phyloP scores from a whole-genome alignment of 108 stramenopile species.

The Cyclotella sp. region DNA sequence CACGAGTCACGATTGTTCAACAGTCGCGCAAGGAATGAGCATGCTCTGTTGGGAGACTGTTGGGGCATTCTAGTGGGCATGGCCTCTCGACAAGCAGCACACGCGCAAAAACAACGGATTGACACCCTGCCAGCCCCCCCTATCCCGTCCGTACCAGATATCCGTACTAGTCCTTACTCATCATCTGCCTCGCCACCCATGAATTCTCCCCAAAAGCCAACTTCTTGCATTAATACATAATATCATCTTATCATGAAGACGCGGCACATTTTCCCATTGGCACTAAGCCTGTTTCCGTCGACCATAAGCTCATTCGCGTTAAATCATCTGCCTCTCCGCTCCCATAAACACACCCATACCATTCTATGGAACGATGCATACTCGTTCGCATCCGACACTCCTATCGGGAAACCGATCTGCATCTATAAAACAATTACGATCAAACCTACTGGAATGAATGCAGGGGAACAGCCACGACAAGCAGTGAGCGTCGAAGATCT shows the following conservation, averaged over 20 bases:
- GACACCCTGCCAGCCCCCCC: no score
- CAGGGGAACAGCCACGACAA: conserved; percentile 67
- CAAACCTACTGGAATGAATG: conserved; percentile 32
- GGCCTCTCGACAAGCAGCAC: no score
- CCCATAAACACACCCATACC: not conserved
- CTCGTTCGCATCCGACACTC: not conserved
- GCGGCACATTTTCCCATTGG: not conserved
- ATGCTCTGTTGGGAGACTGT: no score
- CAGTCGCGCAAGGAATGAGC: no score
- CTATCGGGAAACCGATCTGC: conserved; percentile 44
- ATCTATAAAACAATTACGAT: conserved; percentile 44
- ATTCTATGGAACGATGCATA: not conserved
- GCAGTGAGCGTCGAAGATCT: conserved; percentile 81
- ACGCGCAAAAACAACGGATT: no score
- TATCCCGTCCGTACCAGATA: no score
- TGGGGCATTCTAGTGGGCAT: no score
- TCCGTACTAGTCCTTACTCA: not conserved
- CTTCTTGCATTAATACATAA: no score
- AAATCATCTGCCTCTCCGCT: not conserved
- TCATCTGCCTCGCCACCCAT: not conserved
- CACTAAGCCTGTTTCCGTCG: not conserved
- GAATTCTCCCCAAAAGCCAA: not conserved
- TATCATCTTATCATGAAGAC: no score
- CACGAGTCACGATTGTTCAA: no score
- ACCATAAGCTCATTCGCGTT: not conserved